These are phyloP conservation scores for Coniferiporia weirii DNA, from an alignment of 1,284 basidiomycete species.

Conservation along the genomic window DNA sequence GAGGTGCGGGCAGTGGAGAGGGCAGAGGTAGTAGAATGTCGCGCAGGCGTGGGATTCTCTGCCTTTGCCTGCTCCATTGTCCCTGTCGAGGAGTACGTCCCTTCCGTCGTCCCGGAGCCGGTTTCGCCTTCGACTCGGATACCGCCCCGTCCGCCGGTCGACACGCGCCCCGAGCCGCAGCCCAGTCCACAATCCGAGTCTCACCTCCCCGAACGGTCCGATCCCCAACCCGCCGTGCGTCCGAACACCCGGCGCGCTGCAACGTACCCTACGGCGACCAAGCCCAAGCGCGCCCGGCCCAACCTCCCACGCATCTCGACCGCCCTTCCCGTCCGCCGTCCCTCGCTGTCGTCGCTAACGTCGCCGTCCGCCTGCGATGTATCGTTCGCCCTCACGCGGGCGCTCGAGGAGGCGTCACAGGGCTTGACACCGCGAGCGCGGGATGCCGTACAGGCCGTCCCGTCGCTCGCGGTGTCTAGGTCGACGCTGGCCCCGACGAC, in stretches of 20 bases:
- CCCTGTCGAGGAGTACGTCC: not conserved
- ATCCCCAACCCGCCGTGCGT: not conserved
- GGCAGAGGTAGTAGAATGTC: not conserved
- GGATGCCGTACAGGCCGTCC: not conserved
- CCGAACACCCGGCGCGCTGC: not conserved
- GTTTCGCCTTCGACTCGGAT: not conserved
- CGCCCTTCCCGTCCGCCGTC: too few relatives aligned
- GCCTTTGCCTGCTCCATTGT: not conserved
- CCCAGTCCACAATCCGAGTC: too few relatives aligned
- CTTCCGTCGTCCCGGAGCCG: not conserved
- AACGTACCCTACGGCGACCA: too few relatives aligned
- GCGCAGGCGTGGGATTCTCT: not conserved
- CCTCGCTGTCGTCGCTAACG: too few relatives aligned
- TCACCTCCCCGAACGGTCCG: not conserved
- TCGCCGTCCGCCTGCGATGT: not conserved
- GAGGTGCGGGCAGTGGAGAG: not conserved
- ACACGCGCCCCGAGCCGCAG: not conserved
- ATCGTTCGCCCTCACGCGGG: not conserved
- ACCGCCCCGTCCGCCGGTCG: not conserved
- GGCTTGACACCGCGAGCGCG: not conserved
- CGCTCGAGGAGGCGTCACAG: not conserved
- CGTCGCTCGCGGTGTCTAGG: not conserved
- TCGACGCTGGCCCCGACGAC: not conserved
- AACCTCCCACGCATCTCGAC: too few relatives aligned
- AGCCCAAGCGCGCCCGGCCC: too few relatives aligned